phyloP scores from a whole-genome alignment of 2,329 filamentous ascomycete species.

The Aureobasidium sp. region DNA sequence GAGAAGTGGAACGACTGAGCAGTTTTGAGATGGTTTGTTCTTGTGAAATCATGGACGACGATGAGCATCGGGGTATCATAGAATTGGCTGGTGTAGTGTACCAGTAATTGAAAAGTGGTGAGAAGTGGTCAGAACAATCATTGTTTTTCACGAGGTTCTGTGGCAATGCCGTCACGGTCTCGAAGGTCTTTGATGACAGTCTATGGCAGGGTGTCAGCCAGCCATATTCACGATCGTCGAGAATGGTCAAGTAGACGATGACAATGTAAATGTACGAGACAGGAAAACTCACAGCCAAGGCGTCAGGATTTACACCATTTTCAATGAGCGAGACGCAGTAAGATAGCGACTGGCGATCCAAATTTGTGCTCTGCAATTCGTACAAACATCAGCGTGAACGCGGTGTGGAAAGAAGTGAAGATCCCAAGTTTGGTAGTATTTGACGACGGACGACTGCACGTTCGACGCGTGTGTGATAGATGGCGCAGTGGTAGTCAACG shows the following conservation, averaged over 20 bases:
- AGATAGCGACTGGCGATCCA: constrained; percentile 83
- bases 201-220: constrained; percentile 23
- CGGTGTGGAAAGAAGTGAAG: neutral
- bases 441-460: neutral
- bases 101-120: neutral
- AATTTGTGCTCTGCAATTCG: constrained; percentile 71
- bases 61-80: neutral
- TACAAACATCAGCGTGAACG: neutral
- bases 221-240: neutral
- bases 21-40: neutral
- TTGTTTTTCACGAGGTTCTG: neutral
- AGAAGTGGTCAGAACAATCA: neutral
- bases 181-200: constrained; percentile 42
- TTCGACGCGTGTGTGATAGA: neutral
- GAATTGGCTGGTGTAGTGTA: neutral
- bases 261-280: neutral
- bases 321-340: constrained; percentile 96
- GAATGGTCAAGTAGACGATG: neutral
- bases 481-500: neutral
- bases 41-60: neutral
- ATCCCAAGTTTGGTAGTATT: neutral
- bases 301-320: constrained; percentile 93
- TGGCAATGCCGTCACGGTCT: neutral
- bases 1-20: neutral
- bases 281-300: constrained; percentile 65